A percentile compares a stretch with the other conserved stretches of the same genome.
Evolutionary conservation across 163 green algal species (phyloP).

Genomic region (Scenedesmus sp.): DNA sequence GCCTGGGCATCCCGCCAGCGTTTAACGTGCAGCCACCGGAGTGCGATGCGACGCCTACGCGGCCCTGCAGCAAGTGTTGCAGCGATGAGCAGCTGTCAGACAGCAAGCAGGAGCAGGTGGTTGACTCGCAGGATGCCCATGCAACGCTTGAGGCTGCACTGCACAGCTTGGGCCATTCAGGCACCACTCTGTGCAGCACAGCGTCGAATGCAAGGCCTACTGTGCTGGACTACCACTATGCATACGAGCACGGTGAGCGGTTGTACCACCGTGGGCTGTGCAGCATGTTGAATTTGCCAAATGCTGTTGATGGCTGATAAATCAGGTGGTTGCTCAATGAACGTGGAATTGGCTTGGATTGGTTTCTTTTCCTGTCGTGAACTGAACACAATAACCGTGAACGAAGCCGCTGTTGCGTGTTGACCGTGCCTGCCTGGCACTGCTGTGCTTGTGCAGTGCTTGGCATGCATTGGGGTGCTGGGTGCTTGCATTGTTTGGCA

Average conservation of each 20-base stretch:
- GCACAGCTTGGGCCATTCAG: not conserved
- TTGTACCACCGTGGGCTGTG: not conserved
- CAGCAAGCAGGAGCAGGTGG: not conserved
- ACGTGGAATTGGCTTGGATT: too few species aligned
- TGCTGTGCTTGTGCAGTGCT: too few species aligned
- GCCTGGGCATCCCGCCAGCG: not conserved
- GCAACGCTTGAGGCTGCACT: conserved; percentile 12
- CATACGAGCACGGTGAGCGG: conserved; percentile 25
- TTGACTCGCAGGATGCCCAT: conserved; percentile 23
- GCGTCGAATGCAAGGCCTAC: conserved; percentile 20
- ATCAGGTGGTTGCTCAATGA: too few species aligned
- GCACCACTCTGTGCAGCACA: not conserved
- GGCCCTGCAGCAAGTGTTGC: not conserved
- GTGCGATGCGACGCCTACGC: not conserved
- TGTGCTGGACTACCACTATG: conserved; percentile 48
- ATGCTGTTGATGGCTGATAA: too few species aligned
- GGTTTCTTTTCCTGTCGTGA: too few species aligned
- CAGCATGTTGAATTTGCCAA: too few species aligned
- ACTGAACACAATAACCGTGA: too few species aligned
- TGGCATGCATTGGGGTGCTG: too few species aligned
- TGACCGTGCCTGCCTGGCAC: too few species aligned
- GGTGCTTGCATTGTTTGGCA: too few species aligned
- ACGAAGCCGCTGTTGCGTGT: too few species aligned
- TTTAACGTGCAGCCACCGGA: not conserved
- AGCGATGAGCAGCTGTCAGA: not conserved